These are phyloP conservation scores for Pichia californica DNA, from an alignment of 805 yeast species.

Conservation along the genomic window DNA sequence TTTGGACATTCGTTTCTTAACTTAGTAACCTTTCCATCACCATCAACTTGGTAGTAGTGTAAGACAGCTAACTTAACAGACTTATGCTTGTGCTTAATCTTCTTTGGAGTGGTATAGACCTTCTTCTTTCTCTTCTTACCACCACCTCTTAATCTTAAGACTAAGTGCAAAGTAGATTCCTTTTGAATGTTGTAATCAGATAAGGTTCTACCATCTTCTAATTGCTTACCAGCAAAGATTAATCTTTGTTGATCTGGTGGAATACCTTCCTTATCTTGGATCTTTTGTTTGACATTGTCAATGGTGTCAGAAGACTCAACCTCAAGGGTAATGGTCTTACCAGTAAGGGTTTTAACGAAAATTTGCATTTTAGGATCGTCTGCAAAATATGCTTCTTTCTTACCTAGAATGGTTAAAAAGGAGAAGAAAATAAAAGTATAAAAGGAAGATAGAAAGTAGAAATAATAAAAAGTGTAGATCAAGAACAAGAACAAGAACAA, in stretches of 20 bases:
- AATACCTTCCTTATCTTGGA: too few species aligned
- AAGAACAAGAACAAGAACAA: too few species aligned
- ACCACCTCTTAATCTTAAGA: slow-evolving; percentile 83
- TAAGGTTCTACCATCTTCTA: slow-evolving; percentile 98
- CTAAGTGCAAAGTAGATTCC: slow-evolving; percentile 97
- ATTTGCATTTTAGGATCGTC: slow-evolving; percentile 48
- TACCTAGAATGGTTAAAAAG: slow-evolving; percentile 16
- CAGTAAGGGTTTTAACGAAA: slow-evolving; percentile 50
- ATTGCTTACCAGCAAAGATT: slow-evolving; percentile 99
- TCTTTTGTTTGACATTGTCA: too few species aligned
- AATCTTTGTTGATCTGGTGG: slow-evolving; percentile 99
- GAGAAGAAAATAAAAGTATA: neutral
- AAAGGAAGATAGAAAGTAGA: neutral
- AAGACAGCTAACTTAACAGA: slow-evolving; percentile 98
- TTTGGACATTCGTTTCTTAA: slow-evolving; percentile 97
- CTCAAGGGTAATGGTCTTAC: too few species aligned
- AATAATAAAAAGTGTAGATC: too few species aligned
- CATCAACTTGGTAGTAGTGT: slow-evolving; percentile 98
- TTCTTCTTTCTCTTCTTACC: slow-evolving; percentile 99
- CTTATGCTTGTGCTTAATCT: slow-evolving; percentile 99
- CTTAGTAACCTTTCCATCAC: slow-evolving; percentile 97
- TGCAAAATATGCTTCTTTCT: slow-evolving; percentile 36
- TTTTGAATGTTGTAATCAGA: slow-evolving; percentile 99
- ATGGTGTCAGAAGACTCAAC: too few species aligned
- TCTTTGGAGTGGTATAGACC: slow-evolving; percentile 99